phyloP scores from a whole-genome alignment of 2,329 filamentous ascomycete species.

The Cladosporium sp. region DNA sequence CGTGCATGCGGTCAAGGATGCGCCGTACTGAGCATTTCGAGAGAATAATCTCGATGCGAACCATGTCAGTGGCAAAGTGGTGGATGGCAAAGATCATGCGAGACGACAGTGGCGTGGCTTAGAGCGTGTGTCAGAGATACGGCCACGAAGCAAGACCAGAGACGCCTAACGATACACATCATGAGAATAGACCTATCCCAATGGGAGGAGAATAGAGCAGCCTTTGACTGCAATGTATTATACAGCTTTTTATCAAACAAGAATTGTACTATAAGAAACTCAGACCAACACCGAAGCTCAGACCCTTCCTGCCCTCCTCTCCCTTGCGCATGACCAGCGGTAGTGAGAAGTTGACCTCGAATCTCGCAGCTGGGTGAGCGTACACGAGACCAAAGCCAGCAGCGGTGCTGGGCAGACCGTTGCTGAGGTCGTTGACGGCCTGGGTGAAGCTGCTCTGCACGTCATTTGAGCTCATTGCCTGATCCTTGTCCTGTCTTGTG shows the following conservation, averaged over 20 bases:
- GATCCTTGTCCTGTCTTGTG: conserved; percentile 38
- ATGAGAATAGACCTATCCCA: neutral
- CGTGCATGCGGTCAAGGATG: conserved; percentile 40
- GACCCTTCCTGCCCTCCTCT: conserved; percentile 84
- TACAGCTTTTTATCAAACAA: conserved; percentile 1
- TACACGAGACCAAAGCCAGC: conserved; percentile 91
- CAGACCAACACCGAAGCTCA: conserved; percentile 95
- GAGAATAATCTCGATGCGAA: no score
- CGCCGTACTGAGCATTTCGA: conserved; percentile 40
- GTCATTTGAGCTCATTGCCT: conserved; percentile 50
- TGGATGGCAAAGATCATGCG: neutral
- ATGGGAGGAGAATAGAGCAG: neutral
- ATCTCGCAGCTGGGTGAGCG: conserved; percentile 86
- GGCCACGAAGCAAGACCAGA: neutral
- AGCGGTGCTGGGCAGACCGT: conserved; percentile 78
- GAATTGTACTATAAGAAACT: conserved; percentile 75
- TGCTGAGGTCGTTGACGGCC: conserved; percentile 69
- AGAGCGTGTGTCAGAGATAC: neutral
- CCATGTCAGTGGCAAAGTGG: no score
- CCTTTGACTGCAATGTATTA: neutral
- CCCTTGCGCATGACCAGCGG: conserved; percentile 78
- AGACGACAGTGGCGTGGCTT: neutral
- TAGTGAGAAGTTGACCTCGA: conserved; percentile 93
- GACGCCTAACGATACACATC: neutral
- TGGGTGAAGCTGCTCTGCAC: conserved; percentile 57